Percentiles rank a stretch among this genome's conserved stretches.
Evolutionary conservation across 306 rosid species (phyloP).

Genomic region (Cucumis hystrix): DNA sequence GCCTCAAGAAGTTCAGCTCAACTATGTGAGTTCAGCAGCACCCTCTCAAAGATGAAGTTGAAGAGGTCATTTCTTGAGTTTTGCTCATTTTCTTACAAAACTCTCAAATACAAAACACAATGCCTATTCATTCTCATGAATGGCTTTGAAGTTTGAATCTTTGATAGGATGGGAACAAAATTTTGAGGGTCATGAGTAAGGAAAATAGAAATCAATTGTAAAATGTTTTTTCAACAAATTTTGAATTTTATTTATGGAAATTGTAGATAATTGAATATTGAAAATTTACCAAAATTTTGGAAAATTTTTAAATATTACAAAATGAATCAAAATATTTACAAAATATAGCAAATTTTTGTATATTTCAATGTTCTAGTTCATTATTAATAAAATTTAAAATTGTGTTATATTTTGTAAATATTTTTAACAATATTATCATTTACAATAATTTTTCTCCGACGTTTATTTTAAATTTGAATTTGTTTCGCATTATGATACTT

Average conservation of each 20-base stretch:
- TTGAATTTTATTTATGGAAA: background rate
- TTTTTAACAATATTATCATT: too few species aligned
- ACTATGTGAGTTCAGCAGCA: slow-evolving; percentile 17
- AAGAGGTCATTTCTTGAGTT: background rate
- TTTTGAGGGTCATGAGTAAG: background rate
- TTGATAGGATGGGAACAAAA: background rate
- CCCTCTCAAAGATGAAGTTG: slow-evolving; percentile 13
- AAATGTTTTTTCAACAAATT: background rate
- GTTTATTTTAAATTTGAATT: too few species aligned
- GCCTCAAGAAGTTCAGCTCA: slow-evolving; percentile 58
- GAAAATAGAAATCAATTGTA: background rate
- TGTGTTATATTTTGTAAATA: too few species aligned
- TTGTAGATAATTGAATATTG: too few species aligned
- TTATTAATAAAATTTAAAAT: too few species aligned
- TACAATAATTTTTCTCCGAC: too few species aligned
- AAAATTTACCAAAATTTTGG: too few species aligned
- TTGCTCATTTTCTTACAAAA: background rate
- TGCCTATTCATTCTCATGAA: background rate
- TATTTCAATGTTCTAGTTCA: too few species aligned
- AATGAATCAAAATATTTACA: too few species aligned
- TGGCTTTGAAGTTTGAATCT: background rate
- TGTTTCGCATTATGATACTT: too few species aligned
- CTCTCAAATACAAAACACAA: background rate
- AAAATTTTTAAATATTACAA: too few species aligned
- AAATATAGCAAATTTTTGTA: too few species aligned